Evolutionary conservation across 768 basidiomycete genomes (phyloP), one percentile per base, ranked within the genome.

Genomic region (Mycena sanguinolenta): DNA sequence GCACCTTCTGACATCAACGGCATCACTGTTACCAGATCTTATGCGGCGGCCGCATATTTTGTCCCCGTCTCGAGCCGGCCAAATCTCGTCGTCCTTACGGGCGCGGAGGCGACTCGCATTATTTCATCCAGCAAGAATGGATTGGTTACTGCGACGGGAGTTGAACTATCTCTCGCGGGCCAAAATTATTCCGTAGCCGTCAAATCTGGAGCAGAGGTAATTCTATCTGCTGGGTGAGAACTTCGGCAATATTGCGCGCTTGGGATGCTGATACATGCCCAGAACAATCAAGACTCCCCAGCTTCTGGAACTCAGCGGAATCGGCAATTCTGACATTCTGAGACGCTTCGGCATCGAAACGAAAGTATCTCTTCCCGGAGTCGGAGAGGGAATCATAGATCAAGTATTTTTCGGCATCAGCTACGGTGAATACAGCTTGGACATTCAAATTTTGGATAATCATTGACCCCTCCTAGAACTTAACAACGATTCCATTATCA

Each of bases 351-450:
- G 67, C 2, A 68, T 89, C 60, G 70, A 77, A 1, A 73, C 78
- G 30, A 71, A 77, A 54, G 66, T 85, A 21, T 82, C 85, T 57
- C 80, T 87, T 3, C 85, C 86, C 3, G 79, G 81, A 42, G 87
- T 89, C 30, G 86, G 87, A 12, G 79, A 82, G 72, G 86, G 86
- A 62, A 70, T 87, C 23, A 83, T 85, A 67, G 86, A 87, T 63
- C 85, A 87, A 59, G 46, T 75, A 3, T 72, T 74, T 38, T 60
- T 69, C 23, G 76, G 75, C 1, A 42, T 75, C 17, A 69, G 70
- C 21, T 79, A 58, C 30, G 74, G 77, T 78, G n/a, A 17, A 75
- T 32, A 57, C 23, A 14, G 36, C 36, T 38, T 38, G 34, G 23
- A 3, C 30, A 21, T 32, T 21, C n/a, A 6, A 6, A 4, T 1